Percentiles rank a stretch among this genome's conserved stretches.
These are phyloP conservation scores for Alternaria longipes DNA, from an alignment of 2,329 filamentous ascomycete species.

Conservation along the genomic window DNA sequence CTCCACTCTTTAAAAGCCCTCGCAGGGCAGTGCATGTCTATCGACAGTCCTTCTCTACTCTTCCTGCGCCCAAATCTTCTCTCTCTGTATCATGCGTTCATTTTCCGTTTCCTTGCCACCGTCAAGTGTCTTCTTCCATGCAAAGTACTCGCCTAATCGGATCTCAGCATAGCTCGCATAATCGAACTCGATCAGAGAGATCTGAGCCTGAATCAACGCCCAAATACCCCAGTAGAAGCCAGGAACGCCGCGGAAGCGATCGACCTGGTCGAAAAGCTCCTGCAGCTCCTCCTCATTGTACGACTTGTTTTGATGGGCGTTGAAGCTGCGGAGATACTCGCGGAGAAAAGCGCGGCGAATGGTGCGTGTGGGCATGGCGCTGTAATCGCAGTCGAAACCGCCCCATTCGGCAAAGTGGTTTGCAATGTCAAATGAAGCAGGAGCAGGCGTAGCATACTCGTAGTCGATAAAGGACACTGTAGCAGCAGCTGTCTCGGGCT, in stretches of 20 bases:
- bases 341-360: slow-evolving; percentile 82
- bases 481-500: slow-evolving; percentile 36
- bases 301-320: slow-evolving; percentile 50
- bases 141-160: slow-evolving; percentile 89
- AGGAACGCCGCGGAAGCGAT: slow-evolving; percentile 85
- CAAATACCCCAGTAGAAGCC: slow-evolving; percentile 94
- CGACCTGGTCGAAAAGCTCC: slow-evolving; percentile 80
- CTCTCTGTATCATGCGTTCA: slow-evolving; percentile 67
- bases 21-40: neutral
- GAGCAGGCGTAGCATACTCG: slow-evolving; percentile 94
- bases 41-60: slow-evolving; percentile 24
- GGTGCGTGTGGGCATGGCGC: slow-evolving; percentile 77
- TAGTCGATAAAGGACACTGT: slow-evolving; percentile 85
- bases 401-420: slow-evolving; percentile 99
- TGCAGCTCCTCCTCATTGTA: slow-evolving; percentile 68
- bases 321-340: slow-evolving; percentile 82
- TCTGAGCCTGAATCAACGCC: slow-evolving; percentile 92
- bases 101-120: slow-evolving; percentile 71
- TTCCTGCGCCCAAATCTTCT: slow-evolving; percentile 79
- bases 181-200: slow-evolving; percentile 96
- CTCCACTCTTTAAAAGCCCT: neutral
- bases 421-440: slow-evolving; percentile 93
- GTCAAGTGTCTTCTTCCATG: slow-evolving; percentile 80
- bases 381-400: slow-evolving; percentile 94
- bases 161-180: slow-evolving; percentile 91